Conservation (phyloP, 2,329 filamentous ascomycete genomes). For the Balansia obtecta region DNA sequence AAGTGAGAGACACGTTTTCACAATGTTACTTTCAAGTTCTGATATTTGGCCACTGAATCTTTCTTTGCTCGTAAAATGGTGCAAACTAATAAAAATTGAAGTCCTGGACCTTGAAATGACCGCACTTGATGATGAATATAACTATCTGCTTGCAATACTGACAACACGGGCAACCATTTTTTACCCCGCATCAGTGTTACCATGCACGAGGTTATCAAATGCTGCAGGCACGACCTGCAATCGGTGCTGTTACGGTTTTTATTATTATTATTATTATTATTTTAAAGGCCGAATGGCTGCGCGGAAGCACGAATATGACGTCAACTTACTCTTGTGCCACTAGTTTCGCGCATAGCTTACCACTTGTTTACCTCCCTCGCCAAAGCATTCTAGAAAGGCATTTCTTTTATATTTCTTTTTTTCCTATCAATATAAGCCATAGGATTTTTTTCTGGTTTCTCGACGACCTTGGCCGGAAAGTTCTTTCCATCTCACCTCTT, state of each 20-base stretch:
- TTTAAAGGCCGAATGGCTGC: background rate
- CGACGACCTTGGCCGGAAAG: background rate
- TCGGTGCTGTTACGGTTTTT: background rate
- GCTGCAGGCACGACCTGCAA: background rate
- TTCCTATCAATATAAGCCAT: background rate
- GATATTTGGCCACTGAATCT: background rate
- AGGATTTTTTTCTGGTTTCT: background rate
- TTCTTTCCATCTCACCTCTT: background rate
- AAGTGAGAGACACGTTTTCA: slow-evolving; percentile 12
- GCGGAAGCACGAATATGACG: background rate
- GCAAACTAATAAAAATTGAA: no score
- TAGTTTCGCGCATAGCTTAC: background rate
- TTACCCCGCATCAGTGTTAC: no score
- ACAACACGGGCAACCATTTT: no score
- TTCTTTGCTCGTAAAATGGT: no score
- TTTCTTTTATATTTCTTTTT: background rate
- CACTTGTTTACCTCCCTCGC: no score
- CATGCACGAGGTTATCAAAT: background rate
- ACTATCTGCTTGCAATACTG: no score
- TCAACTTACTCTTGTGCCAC: background rate
- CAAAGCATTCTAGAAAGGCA: no score
- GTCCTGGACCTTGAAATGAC: no score
- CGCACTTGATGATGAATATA: no score
- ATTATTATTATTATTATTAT: no score
- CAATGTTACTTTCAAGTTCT: background rate